Evolutionary conservation across 768 basidiomycete species (phyloP).

Genomic region (Amyloporia xantha): DNA sequence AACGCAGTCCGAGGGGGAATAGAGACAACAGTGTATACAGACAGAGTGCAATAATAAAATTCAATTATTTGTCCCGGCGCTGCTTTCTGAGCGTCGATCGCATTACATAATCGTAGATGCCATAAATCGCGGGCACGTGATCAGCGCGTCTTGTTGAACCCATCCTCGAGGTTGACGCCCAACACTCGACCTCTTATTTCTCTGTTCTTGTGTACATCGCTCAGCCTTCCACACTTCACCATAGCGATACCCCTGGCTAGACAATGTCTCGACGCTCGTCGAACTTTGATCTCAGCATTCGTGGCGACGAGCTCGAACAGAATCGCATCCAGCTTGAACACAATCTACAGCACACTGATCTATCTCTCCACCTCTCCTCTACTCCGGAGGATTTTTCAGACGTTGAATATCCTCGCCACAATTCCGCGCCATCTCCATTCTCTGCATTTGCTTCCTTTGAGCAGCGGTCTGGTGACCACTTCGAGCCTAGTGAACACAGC

Average conservation of each 20-base stretch:
- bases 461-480: conserved; percentile 46
- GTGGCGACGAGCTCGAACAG: conserved; percentile 68
- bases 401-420: conserved; percentile 70
- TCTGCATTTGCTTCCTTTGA: conserved; percentile 58
- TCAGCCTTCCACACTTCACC: background rate
- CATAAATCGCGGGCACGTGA: conserved; percentile 18
- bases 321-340: conserved; percentile 74
- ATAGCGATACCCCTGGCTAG: conserved; percentile 13
- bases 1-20: too few species aligned
- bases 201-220: background rate
- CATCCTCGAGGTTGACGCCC: conserved; percentile 1
- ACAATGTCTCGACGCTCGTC: conserved; percentile 15
- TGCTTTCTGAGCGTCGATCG: too few species aligned
- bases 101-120: too few species aligned
- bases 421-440: conserved; percentile 50
- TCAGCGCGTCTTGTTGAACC: conserved; percentile 15
- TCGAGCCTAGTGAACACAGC: conserved; percentile 43
- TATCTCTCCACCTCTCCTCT: conserved; percentile 66
- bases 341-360: conserved; percentile 66
- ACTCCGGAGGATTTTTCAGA: conserved; percentile 35
- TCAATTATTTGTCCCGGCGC: too few species aligned
- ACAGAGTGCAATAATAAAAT: too few species aligned
- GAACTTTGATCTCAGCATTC: conserved; percentile 46
- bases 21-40: too few species aligned
- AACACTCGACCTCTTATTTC: background rate